Conservation (phyloP, 176 grass and related monocot species). For the Carex parvula region DNA sequence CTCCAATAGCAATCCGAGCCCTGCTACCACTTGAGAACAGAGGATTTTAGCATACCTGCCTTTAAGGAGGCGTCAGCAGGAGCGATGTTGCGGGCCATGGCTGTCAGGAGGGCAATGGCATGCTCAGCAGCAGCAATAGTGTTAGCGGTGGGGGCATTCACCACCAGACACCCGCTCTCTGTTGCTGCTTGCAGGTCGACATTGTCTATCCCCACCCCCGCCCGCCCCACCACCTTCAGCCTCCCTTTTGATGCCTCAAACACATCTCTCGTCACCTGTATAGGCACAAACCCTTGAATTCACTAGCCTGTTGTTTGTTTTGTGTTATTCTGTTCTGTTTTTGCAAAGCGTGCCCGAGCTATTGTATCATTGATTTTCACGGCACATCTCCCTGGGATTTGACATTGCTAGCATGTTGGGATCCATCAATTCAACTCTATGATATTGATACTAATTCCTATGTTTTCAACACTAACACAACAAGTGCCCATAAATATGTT, state of each 20-base stretch:
- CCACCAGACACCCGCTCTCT: constrained; percentile 71
- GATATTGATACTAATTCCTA: background rate
- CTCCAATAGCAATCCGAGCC: background rate
- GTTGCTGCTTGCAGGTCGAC: constrained; percentile 92
- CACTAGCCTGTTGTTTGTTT: background rate
- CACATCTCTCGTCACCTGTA: constrained; percentile 66
- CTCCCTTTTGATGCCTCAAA: constrained; percentile 73
- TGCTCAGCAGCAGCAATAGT: constrained; percentile 81
- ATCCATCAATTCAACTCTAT: background rate
- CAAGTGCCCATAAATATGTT: background rate
- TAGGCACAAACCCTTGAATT: constrained; percentile 9
- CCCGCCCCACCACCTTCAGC: constrained; percentile 63
- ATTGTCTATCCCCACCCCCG: constrained; percentile 85
- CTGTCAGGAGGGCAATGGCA: constrained; percentile 62
- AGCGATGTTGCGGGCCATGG: constrained; percentile 80
- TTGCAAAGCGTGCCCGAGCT: background rate
- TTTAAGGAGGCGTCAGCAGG: constrained; percentile 70
- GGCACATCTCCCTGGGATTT: background rate
- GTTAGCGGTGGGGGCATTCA: constrained; percentile 81
- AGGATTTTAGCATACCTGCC: constrained; percentile 41
- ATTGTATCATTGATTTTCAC: background rate
- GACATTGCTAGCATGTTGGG: background rate
- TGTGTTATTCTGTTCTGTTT: background rate
- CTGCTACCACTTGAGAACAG: background rate
- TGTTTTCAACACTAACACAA: background rate